Percentiles rank a stretch among this genome's conserved stretches.
These are phyloP conservation scores for Xylariaceae sp. DNA, from an alignment of 2,329 filamentous ascomycete genomes.

Conservation along the genomic window DNA sequence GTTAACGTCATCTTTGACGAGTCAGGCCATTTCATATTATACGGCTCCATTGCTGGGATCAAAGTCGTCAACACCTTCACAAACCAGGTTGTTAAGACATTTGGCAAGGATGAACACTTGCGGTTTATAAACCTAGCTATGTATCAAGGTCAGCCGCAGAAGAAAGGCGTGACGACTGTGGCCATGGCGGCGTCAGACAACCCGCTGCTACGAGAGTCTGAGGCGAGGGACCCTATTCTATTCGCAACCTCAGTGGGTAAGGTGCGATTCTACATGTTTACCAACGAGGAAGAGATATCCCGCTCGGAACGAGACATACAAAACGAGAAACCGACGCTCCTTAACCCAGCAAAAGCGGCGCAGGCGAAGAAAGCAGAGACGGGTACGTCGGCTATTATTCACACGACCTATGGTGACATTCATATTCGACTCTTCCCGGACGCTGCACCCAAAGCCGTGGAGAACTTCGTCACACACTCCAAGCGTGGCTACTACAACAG, in stretches of 20 bases:
- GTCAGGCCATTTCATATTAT: conserved; percentile 89
- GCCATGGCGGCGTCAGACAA: conserved; percentile 97
- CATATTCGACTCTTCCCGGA: conserved; percentile 89
- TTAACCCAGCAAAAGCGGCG: conserved; percentile 51
- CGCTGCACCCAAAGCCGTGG: conserved; percentile 86
- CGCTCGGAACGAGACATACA: conserved; percentile 86
- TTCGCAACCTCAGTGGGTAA: conserved; percentile 80
- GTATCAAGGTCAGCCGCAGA: conserved; percentile 93
- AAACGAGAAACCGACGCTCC: conserved; percentile 80
- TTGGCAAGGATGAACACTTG: conserved; percentile 84
- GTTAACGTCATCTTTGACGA: conserved; percentile 93
- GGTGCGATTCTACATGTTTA: conserved; percentile 96
- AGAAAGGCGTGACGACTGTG: conserved; percentile 87
- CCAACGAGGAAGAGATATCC: conserved; percentile 76
- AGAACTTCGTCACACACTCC: conserved; percentile 93
- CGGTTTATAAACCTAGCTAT: conserved; percentile 76
- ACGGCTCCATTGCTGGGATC: conserved; percentile 84
- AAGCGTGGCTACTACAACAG: conserved; percentile 93
- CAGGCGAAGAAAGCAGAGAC: conserved; percentile 62
- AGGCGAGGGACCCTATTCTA: conserved; percentile 83
- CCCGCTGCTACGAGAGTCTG: conserved; percentile 86
- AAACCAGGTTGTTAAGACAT: conserved; percentile 85
- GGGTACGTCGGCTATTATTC: conserved; percentile 75
- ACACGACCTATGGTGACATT: conserved; percentile 92
- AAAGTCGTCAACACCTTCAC: conserved; percentile 97